phyloP scores from a whole-genome alignment of 2,329 filamentous ascomycete genomes.

The Arthrobotrys megalospora region DNA sequence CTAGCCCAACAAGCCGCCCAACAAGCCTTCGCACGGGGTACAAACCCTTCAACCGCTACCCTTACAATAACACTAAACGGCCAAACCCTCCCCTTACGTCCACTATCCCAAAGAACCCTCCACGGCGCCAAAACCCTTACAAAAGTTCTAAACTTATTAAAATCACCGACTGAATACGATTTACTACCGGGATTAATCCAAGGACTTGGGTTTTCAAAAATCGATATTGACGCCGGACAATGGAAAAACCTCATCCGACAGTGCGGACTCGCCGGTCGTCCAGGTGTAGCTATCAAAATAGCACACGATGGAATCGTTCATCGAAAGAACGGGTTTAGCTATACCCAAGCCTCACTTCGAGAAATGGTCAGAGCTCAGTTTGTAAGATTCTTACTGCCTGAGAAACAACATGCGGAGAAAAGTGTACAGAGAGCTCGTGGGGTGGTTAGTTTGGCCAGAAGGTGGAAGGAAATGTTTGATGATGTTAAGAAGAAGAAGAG shows the following conservation, averaged over 20 bases:
- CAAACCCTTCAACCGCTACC: conserved; percentile 46
- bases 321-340: conserved; percentile 47
- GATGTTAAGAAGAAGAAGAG: conserved; percentile 13
- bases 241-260: conserved; percentile 49
- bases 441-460: conserved; percentile 6
- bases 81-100: conserved; percentile 43
- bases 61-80: conserved; percentile 49
- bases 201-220: conserved; percentile 40
- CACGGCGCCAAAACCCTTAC: conserved; percentile 68
- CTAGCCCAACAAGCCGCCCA: conserved; percentile 61
- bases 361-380: conserved; percentile 54
- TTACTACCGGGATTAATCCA: conserved; percentile 39
- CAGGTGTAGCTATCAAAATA: conserved; percentile 45
- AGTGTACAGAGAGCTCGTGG: conserved; percentile 26
- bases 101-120: conserved; percentile 15
- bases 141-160: conserved; percentile 73
- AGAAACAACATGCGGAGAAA: conserved; percentile 32
- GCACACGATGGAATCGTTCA: conserved; percentile 48
- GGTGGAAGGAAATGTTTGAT: conserved; percentile 50
- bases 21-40: conserved; percentile 55
- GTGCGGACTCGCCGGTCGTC: conserved; percentile 34
- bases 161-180: conserved; percentile 50
- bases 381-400: conserved; percentile 45
- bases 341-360: conserved; percentile 32
- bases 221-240: conserved; percentile 32